Percentiles rank a stretch among this genome's conserved stretches.
These are phyloP conservation scores for Suillus alpinus DNA, from an alignment of 768 basidiomycete genomes.

Conservation along the genomic window DNA sequence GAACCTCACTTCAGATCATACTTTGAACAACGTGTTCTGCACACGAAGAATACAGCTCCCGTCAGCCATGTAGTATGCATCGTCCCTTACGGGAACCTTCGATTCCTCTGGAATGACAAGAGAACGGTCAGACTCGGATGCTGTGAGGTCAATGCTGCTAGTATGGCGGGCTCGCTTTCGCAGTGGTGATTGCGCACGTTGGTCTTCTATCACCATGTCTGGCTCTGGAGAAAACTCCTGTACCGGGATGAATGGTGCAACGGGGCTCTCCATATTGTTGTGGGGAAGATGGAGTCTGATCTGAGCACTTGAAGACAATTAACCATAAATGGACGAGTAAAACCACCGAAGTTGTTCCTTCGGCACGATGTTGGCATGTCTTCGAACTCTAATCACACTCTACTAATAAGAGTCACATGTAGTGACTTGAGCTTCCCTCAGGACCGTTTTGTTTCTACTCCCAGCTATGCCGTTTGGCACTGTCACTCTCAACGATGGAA, in stretches of 20 bases:
- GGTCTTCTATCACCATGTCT: constrained; percentile 3
- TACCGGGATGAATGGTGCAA: constrained; percentile 20
- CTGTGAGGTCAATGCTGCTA: constrained; percentile 1
- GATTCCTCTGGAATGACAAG: constrained; percentile 9
- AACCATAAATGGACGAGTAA: neutral
- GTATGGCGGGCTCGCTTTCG: constrained; percentile 9
- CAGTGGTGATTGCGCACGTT: constrained; percentile 8
- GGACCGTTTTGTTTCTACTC: neutral
- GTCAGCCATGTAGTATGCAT: constrained; percentile 61
- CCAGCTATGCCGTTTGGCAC: constrained; percentile 38
- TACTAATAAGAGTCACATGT: neutral
- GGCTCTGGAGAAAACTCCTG: constrained; percentile 9
- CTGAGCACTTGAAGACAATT: neutral
- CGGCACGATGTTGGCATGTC: neutral
- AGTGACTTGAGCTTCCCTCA: neutral
- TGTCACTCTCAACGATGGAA: constrained; percentile 40
- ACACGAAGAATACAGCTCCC: constrained; percentile 68
- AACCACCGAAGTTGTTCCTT: neutral
- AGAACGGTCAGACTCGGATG: constrained; percentile 3
- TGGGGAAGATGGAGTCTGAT: constrained; percentile 18
- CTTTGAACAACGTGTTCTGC: constrained; percentile 66
- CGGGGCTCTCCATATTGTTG: constrained; percentile 16
- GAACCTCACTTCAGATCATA: constrained; percentile 29
- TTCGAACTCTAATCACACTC: neutral
- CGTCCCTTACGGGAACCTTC: constrained; percentile 35